A percentile compares a stretch with the other conserved stretches of the same genome.
Conservation (phyloP, 2,329 filamentous ascomycete genomes). For the Aureobasidium sp. region DNA sequence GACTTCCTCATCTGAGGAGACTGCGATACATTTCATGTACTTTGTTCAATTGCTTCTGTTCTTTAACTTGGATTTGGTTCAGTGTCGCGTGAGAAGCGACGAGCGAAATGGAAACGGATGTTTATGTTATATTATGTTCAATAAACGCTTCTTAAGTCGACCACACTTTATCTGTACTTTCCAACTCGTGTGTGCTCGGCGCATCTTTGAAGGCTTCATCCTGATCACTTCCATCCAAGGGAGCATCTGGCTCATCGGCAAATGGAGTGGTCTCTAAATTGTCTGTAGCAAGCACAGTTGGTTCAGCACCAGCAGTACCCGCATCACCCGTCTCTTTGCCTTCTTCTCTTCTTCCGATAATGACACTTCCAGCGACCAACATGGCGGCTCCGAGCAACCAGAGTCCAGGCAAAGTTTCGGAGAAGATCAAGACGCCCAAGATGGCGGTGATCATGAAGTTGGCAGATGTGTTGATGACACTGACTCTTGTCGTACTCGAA, state of each 20-base stretch:
- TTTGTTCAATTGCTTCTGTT: neutral
- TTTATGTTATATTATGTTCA: neutral
- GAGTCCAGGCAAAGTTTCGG: constrained; percentile 61
- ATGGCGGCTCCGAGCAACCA: constrained; percentile 72
- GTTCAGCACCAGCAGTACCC: constrained; percentile 20
- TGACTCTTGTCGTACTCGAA: constrained; percentile 69
- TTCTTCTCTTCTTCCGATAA: constrained; percentile 66
- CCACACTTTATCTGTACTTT: neutral
- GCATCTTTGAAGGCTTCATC: neutral
- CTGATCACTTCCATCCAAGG: constrained; percentile 8
- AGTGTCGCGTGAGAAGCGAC: neutral
- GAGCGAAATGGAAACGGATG: neutral
- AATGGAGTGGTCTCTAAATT: neutral
- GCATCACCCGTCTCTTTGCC: constrained; percentile 26
- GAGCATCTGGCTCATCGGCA: constrained; percentile 28
- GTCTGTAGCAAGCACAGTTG: constrained; percentile 16
- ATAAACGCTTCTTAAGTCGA: neutral
- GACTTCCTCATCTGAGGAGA: neutral
- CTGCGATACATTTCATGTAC: neutral
- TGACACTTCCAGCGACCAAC: constrained; percentile 68
- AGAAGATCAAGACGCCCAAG: constrained; percentile 63
- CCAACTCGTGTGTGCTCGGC: neutral
- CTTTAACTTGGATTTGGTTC: neutral
- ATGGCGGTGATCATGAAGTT: constrained; percentile 76
- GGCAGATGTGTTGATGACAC: constrained; percentile 72